Evolutionary conservation across 2,329 filamentous ascomycete genomes (phyloP), one percentile per base, ranked within the genome.

Genomic region (Diaporthe caulivora): DNA sequence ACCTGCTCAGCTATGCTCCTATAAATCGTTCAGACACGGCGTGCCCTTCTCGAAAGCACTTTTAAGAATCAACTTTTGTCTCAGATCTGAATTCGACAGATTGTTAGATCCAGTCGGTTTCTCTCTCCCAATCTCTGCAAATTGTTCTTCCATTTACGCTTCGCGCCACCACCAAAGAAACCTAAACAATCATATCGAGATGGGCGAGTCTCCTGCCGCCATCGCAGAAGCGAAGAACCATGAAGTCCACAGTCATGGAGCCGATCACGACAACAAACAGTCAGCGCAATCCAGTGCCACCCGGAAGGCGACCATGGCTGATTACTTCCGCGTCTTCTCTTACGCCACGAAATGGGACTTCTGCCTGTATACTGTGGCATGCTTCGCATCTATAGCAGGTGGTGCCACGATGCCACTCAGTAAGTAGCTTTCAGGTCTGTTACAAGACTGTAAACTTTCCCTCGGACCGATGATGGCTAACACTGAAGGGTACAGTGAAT

Each of bases 321-420:
- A 87, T 76, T 87, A 86, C 75, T 71, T 83, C 86, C 82, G 87
- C 73, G 84, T 90, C 53, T 90, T 90, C 75, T 79, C 81, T 13
- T 90, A 89, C 81, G 88, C 87, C 26, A 87, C 83, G 70, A 83
- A 82, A 80, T 87, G 85, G 83, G 88, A 90, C 76, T 84, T 86
- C 42, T 64, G 85, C 26, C 81, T 88, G 29, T 85, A 89, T 74
- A 78, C 79, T 3, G 80, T 82, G 13, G 88, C 88, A 15, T 77
- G 83, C 17, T 2, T 88, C 40, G 85, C 88, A 29, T 88, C 88
- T 3, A 83, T 89, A 29, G 87, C 85, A 55, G 85, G 87, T 2
- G 89, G 89, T 65, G 80, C 87, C 31, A 91, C 89, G 0, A 81
- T 91, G 70, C 90, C 90, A 0, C 77, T 91, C 47, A 89, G 57